Conservation (phyloP, 768 basidiomycete species). For the Dictyophora rubrovolvata region DNA sequence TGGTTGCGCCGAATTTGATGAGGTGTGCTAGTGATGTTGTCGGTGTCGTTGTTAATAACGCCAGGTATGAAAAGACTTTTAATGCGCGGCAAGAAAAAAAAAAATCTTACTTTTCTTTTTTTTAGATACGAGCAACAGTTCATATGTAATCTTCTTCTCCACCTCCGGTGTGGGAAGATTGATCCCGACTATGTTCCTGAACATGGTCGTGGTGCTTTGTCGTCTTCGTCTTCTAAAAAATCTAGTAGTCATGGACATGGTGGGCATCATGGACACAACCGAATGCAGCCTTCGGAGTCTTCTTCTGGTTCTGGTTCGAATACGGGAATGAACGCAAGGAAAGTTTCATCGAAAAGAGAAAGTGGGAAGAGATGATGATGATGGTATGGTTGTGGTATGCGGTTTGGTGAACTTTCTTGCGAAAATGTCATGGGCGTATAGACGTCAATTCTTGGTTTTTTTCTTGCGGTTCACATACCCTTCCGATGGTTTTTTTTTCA, state of each 20-base stretch:
- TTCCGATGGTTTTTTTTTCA: no score
- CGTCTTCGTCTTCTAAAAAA: background rate
- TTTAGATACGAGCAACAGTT: slow-evolving; percentile 79
- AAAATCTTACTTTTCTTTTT: slow-evolving; percentile 8
- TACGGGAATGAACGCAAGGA: background rate
- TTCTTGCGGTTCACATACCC: no score
- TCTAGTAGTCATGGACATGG: background rate
- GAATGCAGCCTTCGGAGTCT: background rate
- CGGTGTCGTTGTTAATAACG: slow-evolving; percentile 82
- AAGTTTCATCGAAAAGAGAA: background rate
- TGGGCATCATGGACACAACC: background rate
- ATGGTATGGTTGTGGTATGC: no score
- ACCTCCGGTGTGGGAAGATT: slow-evolving; percentile 66
- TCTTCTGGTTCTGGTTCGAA: background rate
- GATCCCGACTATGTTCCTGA: slow-evolving; percentile 68
- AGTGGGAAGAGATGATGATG: no score
- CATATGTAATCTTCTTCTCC: slow-evolving; percentile 71
- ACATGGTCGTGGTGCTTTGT: slow-evolving; percentile 61
- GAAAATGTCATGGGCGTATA: no score
- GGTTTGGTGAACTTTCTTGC: no score
- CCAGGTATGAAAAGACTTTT: slow-evolving; percentile 52
- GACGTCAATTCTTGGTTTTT: no score
- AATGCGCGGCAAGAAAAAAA: slow-evolving; percentile 2
- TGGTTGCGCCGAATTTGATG: slow-evolving; percentile 87
- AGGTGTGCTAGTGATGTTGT: slow-evolving; percentile 83